Base-by-base conservation (phyloP, 176 grass and related monocot genomes). In the Raddia guianensis region DNA sequence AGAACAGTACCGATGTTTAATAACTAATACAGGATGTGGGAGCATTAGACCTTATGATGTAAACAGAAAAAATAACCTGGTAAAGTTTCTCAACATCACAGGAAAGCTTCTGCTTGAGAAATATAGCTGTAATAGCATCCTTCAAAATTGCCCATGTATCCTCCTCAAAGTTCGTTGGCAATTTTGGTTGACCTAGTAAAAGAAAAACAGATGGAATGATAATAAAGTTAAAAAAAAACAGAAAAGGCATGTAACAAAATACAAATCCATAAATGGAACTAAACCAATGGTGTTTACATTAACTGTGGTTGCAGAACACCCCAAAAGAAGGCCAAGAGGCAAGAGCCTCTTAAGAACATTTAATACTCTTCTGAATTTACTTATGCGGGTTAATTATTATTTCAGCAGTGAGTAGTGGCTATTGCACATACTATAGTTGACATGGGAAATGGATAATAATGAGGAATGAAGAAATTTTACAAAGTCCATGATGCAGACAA, bases 11-110 rank as follows among this genome's bases (percentile, higher is more conserved):
- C 43, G 54, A 47, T 12, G 20, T 21, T 78, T 47, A 91, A 84
- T 75, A 73, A 56, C 45, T 63, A 89, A 71, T n/a, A 4, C 48
- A 19, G 35, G 52, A 75, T n/a, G 6, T 52, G 32, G 35, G 52
- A 58, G 5, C 53, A 74, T 45, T 15, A 75, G 80, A 59, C 27
- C 8, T 63, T 58, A 65, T 20, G 46, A 32, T 75, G 49, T 44
- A 78, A 58, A 32, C 44, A 70, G 69, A 52, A 80, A 85, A 54
- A 63, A 59, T 76, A 79, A 99, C 97, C 89, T 99, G 97, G 76
- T 99, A 99, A 83, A 99, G 93, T 64, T 95, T 95, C 83, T 99
- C 97, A 66, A 88, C 90, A 57, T 95, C 90, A 45, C 92, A 99
- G 6, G 92, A 87, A 68, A 92, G 88, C 69, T 91, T 90, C 69